Conservation (phyloP, 2,329 filamentous ascomycete species). For the Aschersonia sp. region DNA sequence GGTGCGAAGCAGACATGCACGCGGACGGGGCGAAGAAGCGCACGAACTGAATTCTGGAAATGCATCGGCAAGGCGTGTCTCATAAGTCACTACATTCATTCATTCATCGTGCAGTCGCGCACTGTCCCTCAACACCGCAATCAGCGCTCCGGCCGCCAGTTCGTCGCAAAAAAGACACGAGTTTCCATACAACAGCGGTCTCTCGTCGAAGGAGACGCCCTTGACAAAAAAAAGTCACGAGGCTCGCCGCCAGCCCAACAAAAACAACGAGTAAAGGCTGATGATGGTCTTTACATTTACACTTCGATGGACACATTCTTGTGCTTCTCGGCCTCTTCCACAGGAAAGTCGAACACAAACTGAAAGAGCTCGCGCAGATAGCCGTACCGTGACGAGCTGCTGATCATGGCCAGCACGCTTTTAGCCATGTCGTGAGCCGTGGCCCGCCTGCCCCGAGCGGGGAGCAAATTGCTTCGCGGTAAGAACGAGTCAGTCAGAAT, state of each 20-base stretch:
- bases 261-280: neutral
- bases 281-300: conserved; percentile 10
- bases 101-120: too few relatives aligned
- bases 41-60: too few relatives aligned
- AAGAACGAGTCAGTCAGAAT: conserved; percentile 57
- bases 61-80: too few relatives aligned
- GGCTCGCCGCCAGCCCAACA: neutral
- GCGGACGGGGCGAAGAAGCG: too few relatives aligned
- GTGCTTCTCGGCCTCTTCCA: conserved; percentile 60
- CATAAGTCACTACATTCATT: too few relatives aligned
- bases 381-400: conserved; percentile 50
- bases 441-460: conserved; percentile 41
- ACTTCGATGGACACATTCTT: conserved; percentile 50
- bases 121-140: too few relatives aligned
- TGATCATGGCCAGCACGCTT: conserved; percentile 62
- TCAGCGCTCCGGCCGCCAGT: too few relatives aligned
- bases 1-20: too few relatives aligned
- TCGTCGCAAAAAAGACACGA: too few relatives aligned
- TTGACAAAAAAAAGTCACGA: too few relatives aligned
- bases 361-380: conserved; percentile 75
- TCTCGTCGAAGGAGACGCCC: too few relatives aligned
- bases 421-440: conserved; percentile 64
- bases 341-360: conserved; percentile 69
- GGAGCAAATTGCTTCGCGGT: conserved; percentile 23
- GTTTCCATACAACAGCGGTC: too few relatives aligned